Evolutionary conservation across 192 early-diverging fungal species (phyloP), one percentile per base, ranked within the genome.

Genomic region (Coemansia sp.): DNA sequence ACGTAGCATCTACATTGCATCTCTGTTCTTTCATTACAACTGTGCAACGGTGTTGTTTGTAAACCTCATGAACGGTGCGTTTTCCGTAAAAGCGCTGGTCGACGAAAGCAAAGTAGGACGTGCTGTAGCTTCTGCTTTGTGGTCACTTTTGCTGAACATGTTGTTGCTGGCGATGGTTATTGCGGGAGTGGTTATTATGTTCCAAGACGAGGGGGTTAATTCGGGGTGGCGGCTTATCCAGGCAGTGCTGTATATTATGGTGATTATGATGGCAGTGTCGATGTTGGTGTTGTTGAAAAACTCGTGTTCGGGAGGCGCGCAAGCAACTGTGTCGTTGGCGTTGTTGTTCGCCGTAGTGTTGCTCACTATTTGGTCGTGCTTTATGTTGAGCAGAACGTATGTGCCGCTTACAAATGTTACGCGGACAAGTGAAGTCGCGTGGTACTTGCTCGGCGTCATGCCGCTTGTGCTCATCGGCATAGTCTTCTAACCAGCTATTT

Each of bases 21-120:
- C 72, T 1, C 35, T 74, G 24, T 64, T 68, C 29, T 74, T 74
- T 48, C 60, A 68, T 37, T 68, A 68, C 49, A 27, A 35, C 43
- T 14, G 38, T 4, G 62, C 62, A 9, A 47, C 19, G 0, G 12
- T 48, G 2, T 11, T 64, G 10, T 64, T 55, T 29, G 53, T 56
- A 22, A 47, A 19, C 41, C 2, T 64, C 0, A 9, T 64, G 38
- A 22, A 18, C 22, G n/a, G 39, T 6, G 20, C 54, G 41, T 35
- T 64, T 37, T 27, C 39, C 6, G 3, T 64, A 2, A 64, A 55
- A 10, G 38, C 41, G 1, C 2, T 32, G 3, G 49, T 56, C 11
- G 39, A 64, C 18, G 41, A 22, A 1, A 13, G 7, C n/a, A 56
- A 54, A 14, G 41, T 18, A 0, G 53, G 38, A 3, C 53, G 62